phyloP scores from a whole-genome alignment of 2,329 filamentous ascomycete genomes.

The Fusarium beomiforme region DNA sequence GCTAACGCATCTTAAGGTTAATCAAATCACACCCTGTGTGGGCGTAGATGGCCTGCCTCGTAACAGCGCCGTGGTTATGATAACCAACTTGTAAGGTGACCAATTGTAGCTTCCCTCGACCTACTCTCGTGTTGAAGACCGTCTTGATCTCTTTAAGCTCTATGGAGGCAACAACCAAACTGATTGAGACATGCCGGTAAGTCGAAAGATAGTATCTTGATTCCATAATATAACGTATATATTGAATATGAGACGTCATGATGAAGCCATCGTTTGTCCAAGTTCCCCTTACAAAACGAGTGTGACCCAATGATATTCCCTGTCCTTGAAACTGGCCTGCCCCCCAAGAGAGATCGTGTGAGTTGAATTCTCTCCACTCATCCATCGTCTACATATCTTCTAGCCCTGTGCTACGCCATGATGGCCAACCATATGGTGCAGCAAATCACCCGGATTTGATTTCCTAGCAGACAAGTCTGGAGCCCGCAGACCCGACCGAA shows the following conservation, averaged over 20 bases:
- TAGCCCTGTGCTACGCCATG: conserved; percentile 12
- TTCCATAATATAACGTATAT: conserved; percentile 29
- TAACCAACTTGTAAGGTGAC: conserved; percentile 8
- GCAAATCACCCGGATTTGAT: background rate
- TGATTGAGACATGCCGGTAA: background rate
- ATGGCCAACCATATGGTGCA: conserved; percentile 12
- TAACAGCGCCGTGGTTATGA: no score
- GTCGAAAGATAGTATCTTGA: background rate
- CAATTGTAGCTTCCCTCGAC: background rate
- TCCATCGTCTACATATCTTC: background rate
- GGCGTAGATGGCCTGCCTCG: background rate
- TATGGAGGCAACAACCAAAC: background rate
- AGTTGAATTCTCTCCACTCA: background rate
- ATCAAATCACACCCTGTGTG: background rate
- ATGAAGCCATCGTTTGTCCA: background rate
- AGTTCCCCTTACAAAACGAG: conserved; percentile 7
- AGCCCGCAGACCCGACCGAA: conserved; percentile 18
- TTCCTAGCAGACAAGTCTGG: conserved; percentile 5
- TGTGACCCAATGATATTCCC: conserved; percentile 5
- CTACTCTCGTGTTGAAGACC: background rate
- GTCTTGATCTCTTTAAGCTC: no score
- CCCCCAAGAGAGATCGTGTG: background rate
- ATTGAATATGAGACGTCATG: conserved; percentile 1
- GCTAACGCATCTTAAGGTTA: conserved; percentile 21
- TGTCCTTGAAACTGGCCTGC: background rate